Conservation (phyloP, 2,329 filamentous ascomycete genomes). For the Corynespora cassiicola region DNA sequence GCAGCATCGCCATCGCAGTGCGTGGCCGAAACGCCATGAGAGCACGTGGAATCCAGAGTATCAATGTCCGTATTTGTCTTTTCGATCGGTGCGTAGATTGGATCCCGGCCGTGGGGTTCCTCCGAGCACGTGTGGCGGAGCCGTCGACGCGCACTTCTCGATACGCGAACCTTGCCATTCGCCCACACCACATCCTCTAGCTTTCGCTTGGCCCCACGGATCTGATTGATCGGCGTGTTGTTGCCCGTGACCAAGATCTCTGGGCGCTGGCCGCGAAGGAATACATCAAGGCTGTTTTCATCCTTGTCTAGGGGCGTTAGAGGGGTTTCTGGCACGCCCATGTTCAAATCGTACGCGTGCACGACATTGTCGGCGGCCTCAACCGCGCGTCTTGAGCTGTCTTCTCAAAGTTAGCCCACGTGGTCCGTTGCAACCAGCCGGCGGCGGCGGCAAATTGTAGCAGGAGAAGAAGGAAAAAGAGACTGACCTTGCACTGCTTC, state of each 20-base stretch:
- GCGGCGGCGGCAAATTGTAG: background rate
- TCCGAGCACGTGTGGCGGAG: slow-evolving; percentile 37
- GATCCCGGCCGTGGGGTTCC: slow-evolving; percentile 26
- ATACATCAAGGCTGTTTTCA: slow-evolving; percentile 29
- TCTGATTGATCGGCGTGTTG: slow-evolving; percentile 45
- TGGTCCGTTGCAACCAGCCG: slow-evolving; percentile 1
- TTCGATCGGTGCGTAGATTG: slow-evolving; percentile 22
- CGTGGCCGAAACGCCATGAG: slow-evolving; percentile 24
- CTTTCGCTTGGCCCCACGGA: slow-evolving; percentile 52
- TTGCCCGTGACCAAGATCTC: slow-evolving; percentile 53
- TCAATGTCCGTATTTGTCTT: slow-evolving; percentile 18
- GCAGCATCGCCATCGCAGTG: slow-evolving; percentile 31
- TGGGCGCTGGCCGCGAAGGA: slow-evolving; percentile 46
- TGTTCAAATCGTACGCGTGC: slow-evolving; percentile 76
- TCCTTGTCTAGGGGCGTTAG: slow-evolving; percentile 49
- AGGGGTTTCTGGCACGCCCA: slow-evolving; percentile 73
- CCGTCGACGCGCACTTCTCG: slow-evolving; percentile 30
- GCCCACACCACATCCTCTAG: slow-evolving; percentile 46
- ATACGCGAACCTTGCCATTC: slow-evolving; percentile 28
- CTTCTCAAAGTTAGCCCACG: slow-evolving; percentile 45
- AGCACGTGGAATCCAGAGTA: slow-evolving; percentile 26
- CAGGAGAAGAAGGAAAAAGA: slow-evolving; percentile 14
- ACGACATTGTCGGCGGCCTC: slow-evolving; percentile 79
- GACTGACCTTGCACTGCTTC: slow-evolving; percentile 71
- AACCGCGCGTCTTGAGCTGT: slow-evolving; percentile 73